Evolutionary conservation across 2,329 filamentous ascomycete species (phyloP).

Genomic region (Fusarium aywerte): DNA sequence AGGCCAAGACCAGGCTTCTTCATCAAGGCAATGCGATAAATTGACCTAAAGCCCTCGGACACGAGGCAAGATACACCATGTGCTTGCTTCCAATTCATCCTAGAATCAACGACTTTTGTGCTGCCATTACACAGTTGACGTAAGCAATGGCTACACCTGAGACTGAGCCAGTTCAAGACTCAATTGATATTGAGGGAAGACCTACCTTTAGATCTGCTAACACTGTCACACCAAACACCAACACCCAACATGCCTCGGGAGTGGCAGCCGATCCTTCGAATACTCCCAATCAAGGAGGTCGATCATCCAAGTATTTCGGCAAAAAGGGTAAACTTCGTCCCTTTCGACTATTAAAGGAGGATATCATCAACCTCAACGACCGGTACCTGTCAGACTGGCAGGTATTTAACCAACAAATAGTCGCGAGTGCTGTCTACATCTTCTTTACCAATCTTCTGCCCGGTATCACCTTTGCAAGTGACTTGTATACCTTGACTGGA

Average conservation of each 20-base stretch:
- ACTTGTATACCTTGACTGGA: constrained; percentile 70
- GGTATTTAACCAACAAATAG: constrained; percentile 70
- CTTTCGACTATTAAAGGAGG: constrained; percentile 63
- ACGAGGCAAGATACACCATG: constrained; percentile 8
- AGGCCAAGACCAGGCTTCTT: constrained; percentile 7
- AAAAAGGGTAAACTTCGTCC: constrained; percentile 59
- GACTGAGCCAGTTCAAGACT: neutral
- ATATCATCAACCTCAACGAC: constrained; percentile 57
- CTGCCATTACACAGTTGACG: neutral
- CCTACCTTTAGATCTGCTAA: constrained; percentile 21
- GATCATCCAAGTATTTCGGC: constrained; percentile 42
- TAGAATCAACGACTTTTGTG: neutral
- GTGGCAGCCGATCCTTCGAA: neutral
- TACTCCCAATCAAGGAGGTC: neutral
- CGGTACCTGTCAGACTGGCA: constrained; percentile 66
- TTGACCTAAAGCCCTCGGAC: constrained; percentile 4
- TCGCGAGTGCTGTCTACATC: constrained; percentile 72
- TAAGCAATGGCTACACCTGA: constrained; percentile 19
- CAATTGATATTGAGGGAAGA: constrained; percentile 17
- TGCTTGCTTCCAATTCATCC: neutral
- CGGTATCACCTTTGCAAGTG: constrained; percentile 74
- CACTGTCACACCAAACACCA: constrained; percentile 14
- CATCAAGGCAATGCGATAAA: constrained; percentile 3
- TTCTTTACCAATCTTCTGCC: constrained; percentile 75
- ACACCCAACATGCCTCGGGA: constrained; percentile 3